phyloP scores from a whole-genome alignment of 495 filamentous ascomycete species.

The Immersiella caudata region DNA sequence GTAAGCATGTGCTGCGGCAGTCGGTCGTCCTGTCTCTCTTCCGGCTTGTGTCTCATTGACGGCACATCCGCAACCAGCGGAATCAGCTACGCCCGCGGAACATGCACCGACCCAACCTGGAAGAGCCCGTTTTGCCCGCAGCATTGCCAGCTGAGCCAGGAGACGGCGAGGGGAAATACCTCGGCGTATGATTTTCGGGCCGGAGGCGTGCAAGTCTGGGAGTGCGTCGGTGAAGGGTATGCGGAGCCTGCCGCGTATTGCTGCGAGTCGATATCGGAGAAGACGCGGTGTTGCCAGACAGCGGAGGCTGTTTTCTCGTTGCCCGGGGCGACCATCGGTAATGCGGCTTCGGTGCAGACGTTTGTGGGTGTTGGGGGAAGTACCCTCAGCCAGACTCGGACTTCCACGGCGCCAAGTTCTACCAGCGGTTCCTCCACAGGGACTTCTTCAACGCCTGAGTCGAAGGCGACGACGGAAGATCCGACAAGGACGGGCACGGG shows the following conservation, averaged over 20 bases:
- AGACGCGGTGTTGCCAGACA: constrained; percentile 18
- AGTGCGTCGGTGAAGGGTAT: constrained; percentile 20
- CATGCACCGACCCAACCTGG: constrained; percentile 23
- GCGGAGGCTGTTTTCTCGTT: constrained; percentile 17
- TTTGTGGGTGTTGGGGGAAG: neutral
- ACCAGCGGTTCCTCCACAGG: neutral
- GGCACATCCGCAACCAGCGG: neutral
- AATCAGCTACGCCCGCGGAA: constrained; percentile 19
- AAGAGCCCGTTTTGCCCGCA: constrained; percentile 14
- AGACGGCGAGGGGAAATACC: constrained; percentile 1
- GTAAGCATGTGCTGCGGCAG: constrained; percentile 27
- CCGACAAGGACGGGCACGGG: neutral
- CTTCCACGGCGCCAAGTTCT: neutral
- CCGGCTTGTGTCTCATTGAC: constrained; percentile 15
- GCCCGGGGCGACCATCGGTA: constrained; percentile 15
- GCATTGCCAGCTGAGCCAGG: constrained; percentile 20
- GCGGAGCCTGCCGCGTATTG: constrained; percentile 22
- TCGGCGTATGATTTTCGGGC: constrained; percentile 19
- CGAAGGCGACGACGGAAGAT: neutral
- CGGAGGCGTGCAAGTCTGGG: constrained; percentile 24
- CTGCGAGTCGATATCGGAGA: constrained; percentile 18
- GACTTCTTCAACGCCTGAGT: neutral
- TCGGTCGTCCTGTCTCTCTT: constrained; percentile 14
- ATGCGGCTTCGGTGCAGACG: constrained; percentile 19
- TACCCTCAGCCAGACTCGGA: neutral